Base-by-base conservation (phyloP, 1,284 basidiomycete species). In the Cronartium quercuum region DNA sequence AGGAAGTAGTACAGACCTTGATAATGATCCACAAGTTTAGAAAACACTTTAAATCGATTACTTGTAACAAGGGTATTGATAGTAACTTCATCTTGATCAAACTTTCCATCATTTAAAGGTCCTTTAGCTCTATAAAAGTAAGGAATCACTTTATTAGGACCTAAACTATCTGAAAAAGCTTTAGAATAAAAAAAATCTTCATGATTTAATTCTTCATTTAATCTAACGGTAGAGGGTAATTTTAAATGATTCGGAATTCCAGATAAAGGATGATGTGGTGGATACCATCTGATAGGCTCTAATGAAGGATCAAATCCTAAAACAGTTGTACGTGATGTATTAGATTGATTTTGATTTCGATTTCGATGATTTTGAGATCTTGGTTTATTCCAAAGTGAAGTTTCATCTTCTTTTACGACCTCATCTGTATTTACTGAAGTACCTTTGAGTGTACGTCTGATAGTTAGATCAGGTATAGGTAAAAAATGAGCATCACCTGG, bases 11-110 rank as follows among this genome's bases (percentile, higher is more conserved):
- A 68, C 79, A 41, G 76, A 89, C 89, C 90, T 84, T 86, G 84
- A 80, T 92, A 92, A 15, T 85, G 85, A 79, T 88, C 86, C 6
- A 88, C 89, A 13, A 92, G 84, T 67, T 87, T 85, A 15, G 84
- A 83, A 78, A 92, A 87, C 24, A 89, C 88, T 60, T 86, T 84
- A 81, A 91, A 89, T 15, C 91, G 85, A 78, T 90, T 89, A 79
- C 86, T 87, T 1, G 91, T 92, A 38, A 92, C 88, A 38, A 92
- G 84, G 1, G 91, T 92, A 1, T 91, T 90, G 73, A 93, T 87
- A 0, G 91, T 91, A 62, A 92, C 87, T 77, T 92, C 91, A 58
- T 88, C 85, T 57, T 78, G 76, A 13, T 66, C 21, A 34, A 75
- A 58, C 5, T 47, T 18, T 15, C 64, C 71, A 57, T 77, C 77